A percentile compares a stretch with the other conserved stretches of the same genome.
Evolutionary conservation across 495 filamentous ascomycete genomes (phyloP).

Genomic region (Daldinia concentrica): DNA sequence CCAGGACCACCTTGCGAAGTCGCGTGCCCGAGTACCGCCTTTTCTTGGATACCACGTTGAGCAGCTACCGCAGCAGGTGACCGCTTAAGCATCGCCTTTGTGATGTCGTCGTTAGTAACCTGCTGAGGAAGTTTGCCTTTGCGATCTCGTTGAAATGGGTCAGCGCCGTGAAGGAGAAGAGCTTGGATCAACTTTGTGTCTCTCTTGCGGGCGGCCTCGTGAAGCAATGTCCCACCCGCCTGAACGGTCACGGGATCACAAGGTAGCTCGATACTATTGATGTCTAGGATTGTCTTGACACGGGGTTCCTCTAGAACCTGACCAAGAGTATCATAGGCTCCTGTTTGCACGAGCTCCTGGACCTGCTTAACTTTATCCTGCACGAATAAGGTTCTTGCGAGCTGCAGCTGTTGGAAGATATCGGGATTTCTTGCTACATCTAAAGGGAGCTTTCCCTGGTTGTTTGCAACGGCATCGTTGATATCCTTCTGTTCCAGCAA

Average conservation of each 20-base stretch:
- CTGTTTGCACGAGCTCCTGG: slow-evolving; percentile 74
- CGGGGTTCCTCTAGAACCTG: slow-evolving; percentile 83
- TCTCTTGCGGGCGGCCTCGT: slow-evolving; percentile 89
- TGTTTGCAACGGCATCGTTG: slow-evolving; percentile 92
- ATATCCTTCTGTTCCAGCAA: slow-evolving; percentile 80
- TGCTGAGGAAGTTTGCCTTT: slow-evolving; percentile 96
- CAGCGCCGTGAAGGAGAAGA: slow-evolving; percentile 92
- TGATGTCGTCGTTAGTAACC: slow-evolving; percentile 94
- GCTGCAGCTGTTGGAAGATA: slow-evolving; percentile 94
- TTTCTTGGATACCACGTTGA: slow-evolving; percentile 95
- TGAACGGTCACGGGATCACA: slow-evolving; percentile 80
- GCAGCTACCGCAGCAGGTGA: slow-evolving; percentile 95
- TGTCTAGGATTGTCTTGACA: slow-evolving; percentile 84
- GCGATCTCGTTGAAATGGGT: slow-evolving; percentile 93
- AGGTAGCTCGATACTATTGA: slow-evolving; percentile 87
- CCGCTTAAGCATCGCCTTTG: slow-evolving; percentile 84
- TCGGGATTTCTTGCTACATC: slow-evolving; percentile 91
- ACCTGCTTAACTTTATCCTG: slow-evolving; percentile 85
- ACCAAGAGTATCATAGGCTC: slow-evolving; percentile 79
- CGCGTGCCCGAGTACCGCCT: slow-evolving; percentile 85
- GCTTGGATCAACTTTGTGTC: slow-evolving; percentile 88
- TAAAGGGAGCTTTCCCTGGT: slow-evolving; percentile 83
- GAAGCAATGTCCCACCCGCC: slow-evolving; percentile 85
- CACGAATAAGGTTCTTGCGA: slow-evolving; percentile 88
- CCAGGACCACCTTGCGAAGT: slow-evolving; percentile 66